phyloP scores from a whole-genome alignment of 1,139 yeast species.

The Suhomyces wounanorum region DNA sequence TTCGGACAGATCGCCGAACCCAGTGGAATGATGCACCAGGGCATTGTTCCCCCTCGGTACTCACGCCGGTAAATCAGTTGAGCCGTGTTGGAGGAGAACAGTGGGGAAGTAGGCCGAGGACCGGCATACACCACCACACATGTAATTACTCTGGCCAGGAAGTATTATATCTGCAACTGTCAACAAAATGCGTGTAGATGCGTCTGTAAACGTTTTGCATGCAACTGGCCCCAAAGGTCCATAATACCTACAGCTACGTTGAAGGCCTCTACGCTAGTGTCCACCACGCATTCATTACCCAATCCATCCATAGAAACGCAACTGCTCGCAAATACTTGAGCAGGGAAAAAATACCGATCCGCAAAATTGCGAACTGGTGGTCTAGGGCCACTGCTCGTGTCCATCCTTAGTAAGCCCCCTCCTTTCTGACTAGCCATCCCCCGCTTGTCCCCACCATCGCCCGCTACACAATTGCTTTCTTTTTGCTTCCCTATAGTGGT shows the following conservation, averaged over 20 bases:
- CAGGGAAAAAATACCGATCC: background rate
- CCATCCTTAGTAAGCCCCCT: conserved; percentile 1
- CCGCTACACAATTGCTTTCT: background rate
- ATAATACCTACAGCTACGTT: background rate
- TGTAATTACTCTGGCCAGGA: background rate
- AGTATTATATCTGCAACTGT: background rate
- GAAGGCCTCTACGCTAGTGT: background rate
- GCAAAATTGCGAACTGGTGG: background rate
- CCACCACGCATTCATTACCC: conserved; percentile 1
- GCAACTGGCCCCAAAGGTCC: background rate
- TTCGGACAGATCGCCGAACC: background rate
- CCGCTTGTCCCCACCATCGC: background rate
- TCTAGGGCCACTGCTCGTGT: background rate
- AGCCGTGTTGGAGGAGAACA: background rate
- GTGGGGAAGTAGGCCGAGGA: background rate
- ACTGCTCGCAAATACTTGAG: background rate
- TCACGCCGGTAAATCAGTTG: background rate
- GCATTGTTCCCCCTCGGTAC: background rate
- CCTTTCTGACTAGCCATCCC: background rate
- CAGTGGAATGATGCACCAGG: background rate
- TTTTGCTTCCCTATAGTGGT: conserved; percentile 2
- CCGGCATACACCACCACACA: background rate
- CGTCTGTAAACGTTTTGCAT: background rate
- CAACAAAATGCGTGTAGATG: background rate
- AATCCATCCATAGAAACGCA: background rate